Evolutionary conservation across 176 grass and related monocot genomes (phyloP).

Genomic region (Carex myosuroides): DNA sequence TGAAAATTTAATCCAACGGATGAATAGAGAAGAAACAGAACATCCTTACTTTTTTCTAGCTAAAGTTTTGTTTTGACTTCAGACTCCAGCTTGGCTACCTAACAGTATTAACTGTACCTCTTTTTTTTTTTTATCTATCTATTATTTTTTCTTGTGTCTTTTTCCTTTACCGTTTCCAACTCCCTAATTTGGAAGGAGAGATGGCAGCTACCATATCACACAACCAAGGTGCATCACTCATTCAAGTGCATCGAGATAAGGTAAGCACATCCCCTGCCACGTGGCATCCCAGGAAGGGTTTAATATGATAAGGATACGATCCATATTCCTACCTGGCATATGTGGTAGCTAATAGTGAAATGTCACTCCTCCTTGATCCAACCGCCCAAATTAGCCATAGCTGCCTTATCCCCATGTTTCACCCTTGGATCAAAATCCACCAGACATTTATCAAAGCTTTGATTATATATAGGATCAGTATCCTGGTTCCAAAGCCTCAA

Average conservation of each 20-base stretch:
- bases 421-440: background rate
- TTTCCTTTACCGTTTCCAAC: background rate
- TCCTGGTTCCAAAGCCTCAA: background rate
- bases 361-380: background rate
- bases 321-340: conserved; percentile 22
- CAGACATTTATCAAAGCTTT: background rate
- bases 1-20: no score
- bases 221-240: conserved; percentile 24
- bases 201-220: conserved; percentile 8
- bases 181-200: conserved; percentile 5
- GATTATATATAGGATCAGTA: conserved; percentile 32
- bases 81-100: background rate
- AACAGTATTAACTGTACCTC: background rate
- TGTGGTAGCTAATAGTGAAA: conserved; percentile 30
- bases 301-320: conserved; percentile 34
- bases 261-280: background rate
- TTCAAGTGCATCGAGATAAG: conserved; percentile 17
- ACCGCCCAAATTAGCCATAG: conserved; percentile 16
- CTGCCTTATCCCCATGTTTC: conserved; percentile 8
- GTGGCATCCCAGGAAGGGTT: background rate
- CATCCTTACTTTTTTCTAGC: background rate
- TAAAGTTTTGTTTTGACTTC: background rate
- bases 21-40: background rate
- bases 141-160: background rate
- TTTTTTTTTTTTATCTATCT: background rate